Evolutionary conservation across 2,329 filamentous ascomycete species (phyloP), one percentile per base, ranked within the genome.

Genomic region (Fusarium longipes): DNA sequence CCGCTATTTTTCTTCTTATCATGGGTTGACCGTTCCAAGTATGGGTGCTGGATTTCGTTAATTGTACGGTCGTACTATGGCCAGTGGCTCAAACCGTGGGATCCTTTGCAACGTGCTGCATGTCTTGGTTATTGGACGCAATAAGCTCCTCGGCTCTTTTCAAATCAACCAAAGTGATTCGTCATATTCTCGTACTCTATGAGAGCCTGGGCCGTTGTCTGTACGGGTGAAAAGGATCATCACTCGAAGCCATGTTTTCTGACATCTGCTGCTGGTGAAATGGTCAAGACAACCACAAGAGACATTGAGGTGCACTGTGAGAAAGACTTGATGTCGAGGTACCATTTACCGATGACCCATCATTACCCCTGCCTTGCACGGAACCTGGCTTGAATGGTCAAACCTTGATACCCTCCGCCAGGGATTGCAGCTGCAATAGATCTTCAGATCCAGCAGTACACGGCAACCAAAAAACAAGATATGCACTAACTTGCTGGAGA

Each of bases 361-460:
- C 24, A 35, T 50, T 51, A 53, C 55, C 65, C 65, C 40, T 68
- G 65, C 48, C 32, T 14, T 18, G 38, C 38, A 40, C 30, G 22
- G 42, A 32, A 48, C 44, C 43, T 50, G 29, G 36, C 40, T 35
- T 36, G 12, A 29, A 62, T 53, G 17, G 47, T 57, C 51, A 39
- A 68, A 53, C 57, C 43, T 62, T 64, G 11, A 45, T 42, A 50
- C 65, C 61, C 61, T 69, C 65, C 50, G 51, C 44, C 43, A 36
- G 39, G 49, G 50, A 52, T 52, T 51, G 45, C 35, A 63, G 29
- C 51, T 66, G 48, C 61, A 68, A 65, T 66, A 48, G 61, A 68
- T 66, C 65, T 63, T 38, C 32, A 68, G 65, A 69, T 68, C 56
- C 65, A 63, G 65, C 65, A 69, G 61, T 43, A 52, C 40, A 52